Conservation (phyloP, 1,139 yeast species). For the Diutina scorzettiae region DNA sequence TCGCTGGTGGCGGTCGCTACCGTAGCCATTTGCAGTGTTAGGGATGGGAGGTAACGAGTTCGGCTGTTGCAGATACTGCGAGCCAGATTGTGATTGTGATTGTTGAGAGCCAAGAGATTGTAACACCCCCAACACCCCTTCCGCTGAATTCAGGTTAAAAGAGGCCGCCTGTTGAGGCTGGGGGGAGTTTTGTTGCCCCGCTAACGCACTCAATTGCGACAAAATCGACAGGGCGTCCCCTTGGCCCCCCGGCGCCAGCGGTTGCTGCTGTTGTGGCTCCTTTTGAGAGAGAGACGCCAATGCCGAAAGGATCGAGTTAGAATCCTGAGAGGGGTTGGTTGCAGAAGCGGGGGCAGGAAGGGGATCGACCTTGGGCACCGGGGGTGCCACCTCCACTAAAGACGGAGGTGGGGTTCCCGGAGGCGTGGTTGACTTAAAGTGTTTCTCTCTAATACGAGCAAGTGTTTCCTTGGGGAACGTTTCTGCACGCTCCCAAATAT, state of each 20-base stretch:
- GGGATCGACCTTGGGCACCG: slow-evolving; percentile 8
- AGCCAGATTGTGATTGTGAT: not conserved
- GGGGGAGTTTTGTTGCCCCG: slow-evolving; percentile 12
- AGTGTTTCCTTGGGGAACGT: slow-evolving; percentile 56
- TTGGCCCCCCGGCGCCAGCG: slow-evolving; percentile 8
- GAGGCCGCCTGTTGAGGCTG: not conserved
- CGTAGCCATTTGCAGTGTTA: not conserved
- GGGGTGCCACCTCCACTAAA: slow-evolving; percentile 7
- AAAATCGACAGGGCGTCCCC: slow-evolving; percentile 17
- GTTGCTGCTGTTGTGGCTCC: slow-evolving; percentile 15
- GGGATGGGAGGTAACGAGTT: slow-evolving; percentile 4
- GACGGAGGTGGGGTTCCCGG: slow-evolving; percentile 42
- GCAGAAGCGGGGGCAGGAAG: slow-evolving; percentile 12
- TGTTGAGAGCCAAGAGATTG: slow-evolving; percentile 3
- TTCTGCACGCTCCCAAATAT: slow-evolving; percentile 83
- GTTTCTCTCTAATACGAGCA: slow-evolving; percentile 43
- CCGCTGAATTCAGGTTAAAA: not conserved
- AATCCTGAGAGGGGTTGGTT: slow-evolving; percentile 22
- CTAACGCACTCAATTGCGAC: slow-evolving; percentile 34
- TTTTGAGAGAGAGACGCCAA: slow-evolving; percentile 39
- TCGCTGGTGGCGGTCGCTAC: not conserved
- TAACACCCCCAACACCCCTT: not conserved
- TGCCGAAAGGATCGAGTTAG: slow-evolving; percentile 54
- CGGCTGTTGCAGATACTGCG: slow-evolving; percentile 1
- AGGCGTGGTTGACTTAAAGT: slow-evolving; percentile 44